Percentiles rank a stretch among this genome's conserved stretches.
phyloP scores from a whole-genome alignment of 139 green algal genomes.

The Volvox africanus region DNA sequence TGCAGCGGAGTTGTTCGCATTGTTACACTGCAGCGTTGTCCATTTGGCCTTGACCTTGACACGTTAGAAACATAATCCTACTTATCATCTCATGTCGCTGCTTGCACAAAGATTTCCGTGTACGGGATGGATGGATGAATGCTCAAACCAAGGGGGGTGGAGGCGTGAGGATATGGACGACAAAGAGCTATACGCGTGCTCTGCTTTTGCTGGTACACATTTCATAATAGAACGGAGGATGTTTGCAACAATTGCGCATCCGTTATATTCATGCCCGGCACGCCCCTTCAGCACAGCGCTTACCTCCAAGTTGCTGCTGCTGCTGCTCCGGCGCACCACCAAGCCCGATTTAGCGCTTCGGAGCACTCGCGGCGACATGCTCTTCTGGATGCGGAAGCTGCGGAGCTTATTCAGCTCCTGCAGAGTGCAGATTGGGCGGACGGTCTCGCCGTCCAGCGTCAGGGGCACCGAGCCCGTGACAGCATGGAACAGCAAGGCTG shows the following conservation, averaged over 20 bases:
- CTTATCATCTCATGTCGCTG: too few relatives aligned
- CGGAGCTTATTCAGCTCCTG: not conserved
- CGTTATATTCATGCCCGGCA: not conserved
- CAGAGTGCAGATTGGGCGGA: not conserved
- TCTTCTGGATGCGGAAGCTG: not conserved
- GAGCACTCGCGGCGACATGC: not conserved
- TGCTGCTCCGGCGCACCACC: not conserved
- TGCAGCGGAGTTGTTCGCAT: not conserved
- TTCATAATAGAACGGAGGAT: not conserved
- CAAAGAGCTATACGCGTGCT: not conserved
- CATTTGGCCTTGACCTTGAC: too few relatives aligned
- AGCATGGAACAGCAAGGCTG: not conserved
- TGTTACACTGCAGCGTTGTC: too few relatives aligned
- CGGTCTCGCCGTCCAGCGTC: not conserved
- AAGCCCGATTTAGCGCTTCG: not conserved
- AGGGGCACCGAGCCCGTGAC: not conserved
- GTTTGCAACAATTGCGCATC: not conserved
- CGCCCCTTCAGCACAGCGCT: not conserved
- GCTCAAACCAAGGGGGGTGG: too few relatives aligned
- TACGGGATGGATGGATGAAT: too few relatives aligned
- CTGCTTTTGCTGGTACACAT: not conserved
- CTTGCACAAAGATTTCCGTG: too few relatives aligned
- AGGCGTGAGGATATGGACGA: not conserved
- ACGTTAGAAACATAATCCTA: too few relatives aligned
- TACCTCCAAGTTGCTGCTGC: constrained; percentile 16